A percentile compares a stretch with the other conserved stretches of the same genome.
These are phyloP conservation scores for Aquilaria malaccensis DNA, from an alignment of 345 rosid genomes.

Conservation along the genomic window DNA sequence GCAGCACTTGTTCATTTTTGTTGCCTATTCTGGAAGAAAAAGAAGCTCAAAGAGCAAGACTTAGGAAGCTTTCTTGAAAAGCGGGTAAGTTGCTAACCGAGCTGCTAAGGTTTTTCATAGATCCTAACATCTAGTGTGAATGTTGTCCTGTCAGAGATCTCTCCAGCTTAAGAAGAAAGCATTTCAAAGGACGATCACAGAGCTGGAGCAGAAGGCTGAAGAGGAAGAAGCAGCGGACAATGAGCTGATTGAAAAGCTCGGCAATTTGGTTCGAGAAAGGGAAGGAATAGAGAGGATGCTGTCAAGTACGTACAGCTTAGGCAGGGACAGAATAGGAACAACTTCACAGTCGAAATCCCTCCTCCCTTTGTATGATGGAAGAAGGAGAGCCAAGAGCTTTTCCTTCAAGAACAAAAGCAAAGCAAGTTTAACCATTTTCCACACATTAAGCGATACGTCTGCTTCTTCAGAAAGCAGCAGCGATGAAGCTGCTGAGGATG, in stretches of 20 bases:
- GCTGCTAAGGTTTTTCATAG: background rate
- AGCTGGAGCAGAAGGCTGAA: conserved; percentile 43
- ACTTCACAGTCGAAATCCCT: conserved; percentile 21
- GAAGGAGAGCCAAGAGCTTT: conserved; percentile 32
- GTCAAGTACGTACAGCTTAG: conserved; percentile 73
- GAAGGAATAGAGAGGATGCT: conserved; percentile 55
- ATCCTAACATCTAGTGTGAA: background rate
- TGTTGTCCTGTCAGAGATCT: conserved; percentile 35
- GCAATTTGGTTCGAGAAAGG: conserved; percentile 45
- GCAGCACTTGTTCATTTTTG: conserved; percentile 65
- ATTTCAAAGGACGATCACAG: conserved; percentile 41
- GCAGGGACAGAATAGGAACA: conserved; percentile 36
- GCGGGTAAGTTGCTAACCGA: conserved; percentile 37
- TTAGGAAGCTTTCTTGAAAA: conserved; percentile 62
- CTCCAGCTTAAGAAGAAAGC: conserved; percentile 69
- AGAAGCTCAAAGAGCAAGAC: conserved; percentile 55
- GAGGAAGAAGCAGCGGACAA: conserved; percentile 38
- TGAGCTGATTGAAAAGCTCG: conserved; percentile 32
- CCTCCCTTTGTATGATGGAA: conserved; percentile 45
- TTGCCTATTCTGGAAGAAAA: conserved; percentile 79
- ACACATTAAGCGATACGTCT: conserved; percentile 34
- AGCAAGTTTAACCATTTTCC: conserved; percentile 36
- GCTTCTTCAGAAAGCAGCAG: conserved; percentile 28
- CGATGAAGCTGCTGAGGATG: conserved; percentile 4
- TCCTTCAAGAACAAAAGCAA: conserved; percentile 42